phyloP scores from a whole-genome alignment of 257 asterid species.

The Euphrasia confusa region DNA sequence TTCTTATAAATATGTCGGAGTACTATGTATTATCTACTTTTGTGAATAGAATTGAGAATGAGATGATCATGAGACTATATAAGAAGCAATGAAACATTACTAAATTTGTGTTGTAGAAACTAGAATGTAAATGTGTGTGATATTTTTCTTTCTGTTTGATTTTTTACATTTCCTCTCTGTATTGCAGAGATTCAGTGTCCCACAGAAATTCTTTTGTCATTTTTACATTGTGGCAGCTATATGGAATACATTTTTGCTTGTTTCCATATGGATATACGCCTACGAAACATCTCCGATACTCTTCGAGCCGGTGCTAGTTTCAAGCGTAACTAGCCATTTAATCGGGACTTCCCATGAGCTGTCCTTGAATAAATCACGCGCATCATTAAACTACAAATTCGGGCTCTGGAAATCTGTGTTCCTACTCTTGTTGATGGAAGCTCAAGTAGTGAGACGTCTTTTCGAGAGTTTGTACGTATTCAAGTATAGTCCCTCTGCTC shows the following conservation, averaged over 20 bases:
- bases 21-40: too few relatives aligned
- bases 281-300: conserved; percentile 34
- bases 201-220: conserved; percentile 78
- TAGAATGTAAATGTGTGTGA: background rate
- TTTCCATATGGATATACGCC: conserved; percentile 68
- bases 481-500: conserved; percentile 78
- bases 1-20: too few relatives aligned
- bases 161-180: background rate
- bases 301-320: conserved; percentile 42
- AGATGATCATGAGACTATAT: background rate
- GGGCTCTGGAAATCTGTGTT: conserved; percentile 62
- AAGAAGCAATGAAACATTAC: too few relatives aligned
- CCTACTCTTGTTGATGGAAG: conserved; percentile 77
- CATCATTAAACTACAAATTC: conserved; percentile 29
- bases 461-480: conserved; percentile 71
- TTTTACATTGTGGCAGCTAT: conserved; percentile 61
- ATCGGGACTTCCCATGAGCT: conserved; percentile 56
- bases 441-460: conserved; percentile 73
- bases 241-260: conserved; percentile 69
- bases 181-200: conserved; percentile 68
- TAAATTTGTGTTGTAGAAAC: too few relatives aligned
- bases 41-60: background rate
- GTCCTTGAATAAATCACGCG: conserved; percentile 32
- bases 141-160: background rate
- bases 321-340: conserved; percentile 60